Evolutionary conservation across 2,329 filamentous ascomycete species (phyloP).

Genomic region (Paracamarosporium sp.): DNA sequence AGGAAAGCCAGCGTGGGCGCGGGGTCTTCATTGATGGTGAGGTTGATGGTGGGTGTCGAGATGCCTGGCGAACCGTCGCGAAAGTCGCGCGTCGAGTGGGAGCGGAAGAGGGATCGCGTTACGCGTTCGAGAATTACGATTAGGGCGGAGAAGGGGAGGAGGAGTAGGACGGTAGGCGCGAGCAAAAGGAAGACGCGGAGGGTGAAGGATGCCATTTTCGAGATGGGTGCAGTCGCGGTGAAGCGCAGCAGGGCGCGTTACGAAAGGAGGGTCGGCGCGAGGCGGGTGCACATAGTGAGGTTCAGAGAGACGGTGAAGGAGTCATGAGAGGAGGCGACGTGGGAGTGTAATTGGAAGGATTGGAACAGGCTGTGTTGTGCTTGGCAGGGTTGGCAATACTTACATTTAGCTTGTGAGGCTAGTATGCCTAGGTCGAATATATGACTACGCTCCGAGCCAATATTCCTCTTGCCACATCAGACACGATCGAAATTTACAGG

Average conservation of each 20-base stretch:
- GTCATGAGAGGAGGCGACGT: neutral
- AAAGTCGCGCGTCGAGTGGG: conserved; percentile 17
- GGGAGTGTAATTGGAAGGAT: neutral
- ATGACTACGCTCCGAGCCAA: too few relatives aligned
- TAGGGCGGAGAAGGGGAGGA: conserved; percentile 28
- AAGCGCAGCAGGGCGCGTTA: neutral
- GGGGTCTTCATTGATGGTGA: conserved; percentile 20
- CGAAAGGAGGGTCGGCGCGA: neutral
- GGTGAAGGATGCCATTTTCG: conserved; percentile 28
- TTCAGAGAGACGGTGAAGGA: neutral
- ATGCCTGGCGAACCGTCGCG: conserved; percentile 19
- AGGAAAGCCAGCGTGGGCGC: conserved; percentile 26
- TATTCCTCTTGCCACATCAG: too few relatives aligned
- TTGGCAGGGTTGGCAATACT: too few relatives aligned
- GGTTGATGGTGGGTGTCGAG: conserved; percentile 12
- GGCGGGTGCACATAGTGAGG: neutral
- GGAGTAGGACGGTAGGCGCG: conserved; percentile 27
- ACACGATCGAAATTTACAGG: too few relatives aligned
- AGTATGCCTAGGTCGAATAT: too few relatives aligned
- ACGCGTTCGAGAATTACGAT: conserved; percentile 35
- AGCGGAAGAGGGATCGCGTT: conserved; percentile 21
- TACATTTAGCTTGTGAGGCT: too few relatives aligned
- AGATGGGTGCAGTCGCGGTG: neutral
- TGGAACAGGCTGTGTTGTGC: neutral
- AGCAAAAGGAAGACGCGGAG: conserved; percentile 30